Conservation (phyloP, 805 yeast genomes). For the Candida xyloterini region DNA sequence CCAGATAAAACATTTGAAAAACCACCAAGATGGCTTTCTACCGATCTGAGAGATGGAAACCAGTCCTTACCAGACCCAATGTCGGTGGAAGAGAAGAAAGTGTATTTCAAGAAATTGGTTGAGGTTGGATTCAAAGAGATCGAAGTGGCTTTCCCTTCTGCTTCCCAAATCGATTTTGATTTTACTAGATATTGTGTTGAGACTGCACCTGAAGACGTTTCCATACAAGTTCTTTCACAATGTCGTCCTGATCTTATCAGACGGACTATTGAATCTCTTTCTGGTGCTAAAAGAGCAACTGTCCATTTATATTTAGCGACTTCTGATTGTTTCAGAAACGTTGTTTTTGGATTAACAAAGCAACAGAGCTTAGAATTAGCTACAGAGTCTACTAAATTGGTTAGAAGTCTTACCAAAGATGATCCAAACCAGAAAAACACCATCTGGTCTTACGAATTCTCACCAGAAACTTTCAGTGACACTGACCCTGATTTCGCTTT, state of each 20-base stretch:
- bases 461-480: constrained; percentile 77
- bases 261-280: constrained; percentile 69
- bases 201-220: constrained; percentile 75
- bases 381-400: constrained; percentile 65
- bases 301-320: constrained; percentile 75
- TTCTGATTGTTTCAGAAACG: constrained; percentile 70
- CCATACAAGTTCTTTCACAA: constrained; percentile 71
- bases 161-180: constrained; percentile 79
- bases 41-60: constrained; percentile 79
- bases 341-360: constrained; percentile 68
- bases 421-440: constrained; percentile 64
- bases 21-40: constrained; percentile 79
- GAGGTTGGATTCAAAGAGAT: constrained; percentile 79
- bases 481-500: constrained; percentile 71
- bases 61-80: constrained; percentile 84
- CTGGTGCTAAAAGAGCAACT: constrained; percentile 70
- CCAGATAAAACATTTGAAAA: constrained; percentile 61
- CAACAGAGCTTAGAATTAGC: constrained; percentile 68
- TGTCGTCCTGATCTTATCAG: constrained; percentile 69
- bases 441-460: constrained; percentile 68
- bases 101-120: constrained; percentile 65
- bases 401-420: constrained; percentile 68
- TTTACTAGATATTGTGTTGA: constrained; percentile 78
- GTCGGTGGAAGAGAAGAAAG: constrained; percentile 71
- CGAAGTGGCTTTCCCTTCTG: constrained; percentile 78